Base-by-base conservation (phyloP, 148 eudicot species). In the Bassia scoparia region DNA sequence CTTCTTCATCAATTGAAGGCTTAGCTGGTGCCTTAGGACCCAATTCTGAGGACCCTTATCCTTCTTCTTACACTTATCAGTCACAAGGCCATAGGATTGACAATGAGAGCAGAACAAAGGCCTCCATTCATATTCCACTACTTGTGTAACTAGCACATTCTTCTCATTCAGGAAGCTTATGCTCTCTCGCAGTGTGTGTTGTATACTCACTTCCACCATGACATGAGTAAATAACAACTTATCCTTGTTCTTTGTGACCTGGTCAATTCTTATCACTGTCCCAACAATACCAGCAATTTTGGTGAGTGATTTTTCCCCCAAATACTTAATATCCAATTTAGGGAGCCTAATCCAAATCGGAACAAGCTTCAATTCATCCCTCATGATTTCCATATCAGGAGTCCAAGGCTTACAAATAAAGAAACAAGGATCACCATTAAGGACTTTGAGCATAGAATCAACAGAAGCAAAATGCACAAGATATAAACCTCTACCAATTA, bases 21-120 rank as follows among this genome's bases (percentile, higher is more conserved):
- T n/a, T n/a, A n/a, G n/a, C n/a, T n/a, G n/a, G n/a, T n/a, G n/a
- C n/a, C n/a, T n/a, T n/a, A n/a, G n/a, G n/a, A n/a, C n/a, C n/a
- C n/a, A n/a, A n/a, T n/a, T n/a, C n/a, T n/a, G n/a, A n/a, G 1
- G 4, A 4, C 17, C 1, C 10, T 15, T 1, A 1, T 0, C 4
- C 16, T 16, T 13, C 7, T 37, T 26, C 4, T 11, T 4, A 11
- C 14, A 46, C 16, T 46, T 7, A 8, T 23, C 61, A 11, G 5
- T 0, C 6, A 1, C 15, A 26, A 0, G 31, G 2, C 31, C 31
- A 14, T 0, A 24, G 2, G 16, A 15, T 7, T 24, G 5, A 7
- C 33, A 58, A 6, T 12, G 8, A 6, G 8, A 5, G 9, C 15
- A 7, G 10, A 0, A 11, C 3, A 37, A 37, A 37, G 41, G 41